Conservation (phyloP, 176 grass and related monocot genomes). For the Oryza glumipatula region DNA sequence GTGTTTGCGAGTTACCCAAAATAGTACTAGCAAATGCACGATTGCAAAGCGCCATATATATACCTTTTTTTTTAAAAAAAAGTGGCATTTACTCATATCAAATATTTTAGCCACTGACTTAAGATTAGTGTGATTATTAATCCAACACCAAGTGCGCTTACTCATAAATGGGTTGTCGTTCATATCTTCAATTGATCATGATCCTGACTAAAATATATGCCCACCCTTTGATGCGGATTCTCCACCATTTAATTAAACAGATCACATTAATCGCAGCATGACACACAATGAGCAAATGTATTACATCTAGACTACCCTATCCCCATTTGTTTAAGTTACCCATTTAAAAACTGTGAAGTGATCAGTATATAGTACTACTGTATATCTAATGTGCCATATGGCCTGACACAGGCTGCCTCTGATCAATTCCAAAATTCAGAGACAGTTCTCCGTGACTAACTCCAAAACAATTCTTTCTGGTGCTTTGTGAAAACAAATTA, state of each 20-base stretch:
- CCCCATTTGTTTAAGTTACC: constrained; percentile 40
- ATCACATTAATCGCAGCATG: constrained; percentile 48
- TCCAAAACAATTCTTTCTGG: constrained; percentile 49
- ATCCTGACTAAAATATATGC: constrained; percentile 34
- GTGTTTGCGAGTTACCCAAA: neutral
- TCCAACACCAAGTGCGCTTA: neutral
- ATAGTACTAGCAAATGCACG: neutral
- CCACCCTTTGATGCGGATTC: constrained; percentile 45
- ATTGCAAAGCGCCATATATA: neutral
- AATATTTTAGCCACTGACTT: neutral
- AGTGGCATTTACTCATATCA: neutral
- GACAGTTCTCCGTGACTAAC: constrained; percentile 47
- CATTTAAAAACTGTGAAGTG: constrained; percentile 20
- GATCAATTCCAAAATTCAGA: constrained; percentile 55
- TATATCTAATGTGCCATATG: constrained; percentile 35
- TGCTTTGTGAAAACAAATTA: constrained; percentile 30
- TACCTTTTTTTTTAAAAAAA: neutral
- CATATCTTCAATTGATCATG: constrained; percentile 42
- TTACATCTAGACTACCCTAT: constrained; percentile 43
- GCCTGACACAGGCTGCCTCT: constrained; percentile 45
- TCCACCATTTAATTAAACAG: constrained; percentile 37
- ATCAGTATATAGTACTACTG: neutral
- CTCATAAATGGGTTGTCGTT: constrained; percentile 25
- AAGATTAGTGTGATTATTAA: constrained; percentile 22
- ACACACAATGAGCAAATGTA: constrained; percentile 39